Conservation (phyloP, 139 green algal genomes). For the Auxenochlorella pyrenoidosa region DNA sequence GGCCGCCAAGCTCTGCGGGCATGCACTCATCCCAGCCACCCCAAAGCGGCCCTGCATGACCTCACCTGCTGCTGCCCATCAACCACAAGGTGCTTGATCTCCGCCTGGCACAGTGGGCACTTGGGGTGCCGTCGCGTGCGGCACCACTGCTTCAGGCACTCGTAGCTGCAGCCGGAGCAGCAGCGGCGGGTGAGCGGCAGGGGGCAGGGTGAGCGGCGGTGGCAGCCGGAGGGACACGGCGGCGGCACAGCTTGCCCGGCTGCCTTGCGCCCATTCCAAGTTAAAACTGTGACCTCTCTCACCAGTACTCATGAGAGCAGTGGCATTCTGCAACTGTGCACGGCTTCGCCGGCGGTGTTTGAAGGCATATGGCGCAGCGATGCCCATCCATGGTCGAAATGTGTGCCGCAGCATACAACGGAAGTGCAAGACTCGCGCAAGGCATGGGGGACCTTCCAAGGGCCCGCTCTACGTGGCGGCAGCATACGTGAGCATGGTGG, state of each 20-base stretch:
- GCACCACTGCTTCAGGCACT: constrained; percentile 29
- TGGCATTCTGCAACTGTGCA: constrained; percentile 2
- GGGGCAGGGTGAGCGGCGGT: background rate
- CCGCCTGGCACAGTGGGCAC: constrained; percentile 22
- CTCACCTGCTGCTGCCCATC: constrained; percentile 10
- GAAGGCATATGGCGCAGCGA: background rate
- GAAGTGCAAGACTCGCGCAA: too few species aligned
- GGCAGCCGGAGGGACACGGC: background rate
- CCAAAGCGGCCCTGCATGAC: too few species aligned
- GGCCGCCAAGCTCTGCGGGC: too few species aligned
- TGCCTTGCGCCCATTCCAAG: too few species aligned
- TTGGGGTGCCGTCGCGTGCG: constrained; percentile 17
- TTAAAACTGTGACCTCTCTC: background rate
- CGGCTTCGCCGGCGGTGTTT: background rate
- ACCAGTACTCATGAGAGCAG: constrained; percentile 9
- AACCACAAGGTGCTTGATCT: background rate
- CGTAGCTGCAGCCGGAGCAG: constrained; percentile 1
- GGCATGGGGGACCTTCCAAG: too few species aligned
- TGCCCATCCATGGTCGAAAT: background rate
- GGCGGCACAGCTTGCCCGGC: background rate
- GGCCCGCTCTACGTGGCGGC: too few species aligned
- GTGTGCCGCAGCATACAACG: too few species aligned
- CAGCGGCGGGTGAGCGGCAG: background rate
- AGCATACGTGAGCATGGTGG: too few species aligned
- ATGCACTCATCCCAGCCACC: too few species aligned